Evolutionary conservation across 169 alveolate genomes (phyloP), one percentile per base, ranked within the genome.

Genomic region (Perkinsus chesapeaki): DNA sequence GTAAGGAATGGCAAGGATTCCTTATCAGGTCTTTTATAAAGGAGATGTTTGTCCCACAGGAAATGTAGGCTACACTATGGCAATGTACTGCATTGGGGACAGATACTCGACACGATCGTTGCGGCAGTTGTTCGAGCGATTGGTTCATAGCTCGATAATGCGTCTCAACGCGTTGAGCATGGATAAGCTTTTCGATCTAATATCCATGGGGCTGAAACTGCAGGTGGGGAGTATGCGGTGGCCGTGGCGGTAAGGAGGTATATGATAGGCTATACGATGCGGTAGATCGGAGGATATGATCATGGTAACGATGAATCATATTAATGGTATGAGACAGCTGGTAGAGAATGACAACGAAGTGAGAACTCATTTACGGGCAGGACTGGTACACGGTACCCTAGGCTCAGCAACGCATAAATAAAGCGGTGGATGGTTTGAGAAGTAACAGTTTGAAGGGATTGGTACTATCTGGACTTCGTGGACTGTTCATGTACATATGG

Each of bases 81-180:
- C 36, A 20, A 1, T 34, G 3, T 27, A 20, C 36, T 60, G 31
- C 0, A 16, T 20, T 16, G 1, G 12, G 37, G 7, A 0, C 31
- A 60, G 82, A 91, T 95, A 94, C 92, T 95, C 97, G 0, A 93
- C 95, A 95, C 95, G 93, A 92, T 95, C 97, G 36, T 95, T 97
- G 39, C 96, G 97, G 93, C 95, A 96, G 72, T 92, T 97, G 39
- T 97, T 97, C 92, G 98, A 96, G 93, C 97, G 96, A 91, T 93
- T 97, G 23, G 99, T 98, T 34, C 99, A 97, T 94, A 96, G 98
- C 38, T 95, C 97, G 19, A 96, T 97, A 91, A 97, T 97, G 99
- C 95, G 97, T 94, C 96, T 97, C 48, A 96, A 97, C 93, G 95
- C 96, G 43, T 94, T 97, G 27, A 93, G 96, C 39, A 97, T 97